Evolutionary conservation across 805 yeast species (phyloP).

Genomic region (Candida alai): DNA sequence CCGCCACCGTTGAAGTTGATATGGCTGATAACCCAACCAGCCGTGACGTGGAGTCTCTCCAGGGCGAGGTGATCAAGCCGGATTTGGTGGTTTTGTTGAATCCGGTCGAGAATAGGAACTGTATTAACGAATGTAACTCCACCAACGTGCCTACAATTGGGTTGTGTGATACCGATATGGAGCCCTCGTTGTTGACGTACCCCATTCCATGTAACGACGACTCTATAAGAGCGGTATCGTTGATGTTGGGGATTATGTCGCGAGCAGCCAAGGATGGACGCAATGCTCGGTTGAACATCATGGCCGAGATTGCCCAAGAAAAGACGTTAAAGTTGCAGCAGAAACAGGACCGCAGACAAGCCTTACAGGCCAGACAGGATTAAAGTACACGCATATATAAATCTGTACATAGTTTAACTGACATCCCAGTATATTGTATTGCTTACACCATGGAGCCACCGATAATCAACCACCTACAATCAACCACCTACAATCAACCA

Average conservation of each 20-base stretch:
- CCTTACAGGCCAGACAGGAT: neutral
- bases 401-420: conserved; percentile 4
- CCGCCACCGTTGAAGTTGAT: conserved; percentile 56
- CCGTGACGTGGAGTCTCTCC: conserved; percentile 48
- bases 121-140: conserved; percentile 76
- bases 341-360: neutral
- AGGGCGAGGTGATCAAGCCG: conserved; percentile 66
- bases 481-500: conserved; percentile 1
- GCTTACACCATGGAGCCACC: conserved; percentile 1
- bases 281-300: conserved; percentile 44
- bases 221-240: conserved; percentile 72
- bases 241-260: conserved; percentile 78
- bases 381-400: neutral
- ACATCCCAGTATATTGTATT: conserved; percentile 1
- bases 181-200: conserved; percentile 84
- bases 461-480: conserved; percentile 2
- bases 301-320: conserved; percentile 14
- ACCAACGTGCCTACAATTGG: conserved; percentile 90
- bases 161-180: conserved; percentile 88
- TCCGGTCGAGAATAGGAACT: conserved; percentile 80
- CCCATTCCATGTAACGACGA: conserved; percentile 98
- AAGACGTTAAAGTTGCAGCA: conserved; percentile 4
- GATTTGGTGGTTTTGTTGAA: conserved; percentile 84
- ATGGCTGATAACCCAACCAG: conserved; percentile 65
- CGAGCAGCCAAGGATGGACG: conserved; percentile 83